Evolutionary conservation across 2,329 filamentous ascomycete species (phyloP).

Genomic region (Dothideomycetes sp.): DNA sequence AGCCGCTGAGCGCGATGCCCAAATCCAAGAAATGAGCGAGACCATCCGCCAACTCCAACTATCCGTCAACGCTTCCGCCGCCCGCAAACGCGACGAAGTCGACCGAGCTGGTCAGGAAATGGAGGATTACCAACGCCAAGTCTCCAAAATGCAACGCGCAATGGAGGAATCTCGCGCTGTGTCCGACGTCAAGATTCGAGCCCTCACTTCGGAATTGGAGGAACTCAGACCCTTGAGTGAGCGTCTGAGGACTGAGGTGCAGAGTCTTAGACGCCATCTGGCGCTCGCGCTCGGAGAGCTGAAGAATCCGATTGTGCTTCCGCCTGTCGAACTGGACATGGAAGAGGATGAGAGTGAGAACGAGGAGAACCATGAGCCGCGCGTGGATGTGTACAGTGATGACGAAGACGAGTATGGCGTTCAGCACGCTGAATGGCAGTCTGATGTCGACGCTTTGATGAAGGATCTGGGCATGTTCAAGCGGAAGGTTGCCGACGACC

Average conservation of each 20-base stretch:
- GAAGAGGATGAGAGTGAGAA: conserved; percentile 22
- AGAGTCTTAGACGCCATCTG: conserved; percentile 76
- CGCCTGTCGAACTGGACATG: conserved; percentile 27
- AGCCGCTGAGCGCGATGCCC: conserved; percentile 83
- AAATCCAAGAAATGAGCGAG: conserved; percentile 89
- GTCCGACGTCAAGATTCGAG: conserved; percentile 86
- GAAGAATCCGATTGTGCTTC: conserved; percentile 76
- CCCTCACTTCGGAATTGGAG: conserved; percentile 47
- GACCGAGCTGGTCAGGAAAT: conserved; percentile 70
- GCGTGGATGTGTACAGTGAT: conserved; percentile 39
- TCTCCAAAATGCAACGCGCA: conserved; percentile 79
- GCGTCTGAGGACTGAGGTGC: conserved; percentile 61
- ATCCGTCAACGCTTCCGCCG: conserved; percentile 46
- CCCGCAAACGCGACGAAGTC: conserved; percentile 60
- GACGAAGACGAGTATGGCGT: conserved; percentile 25
- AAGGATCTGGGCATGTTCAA: conserved; percentile 71
- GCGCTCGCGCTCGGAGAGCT: conserved; percentile 75
- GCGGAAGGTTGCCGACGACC: conserved; percentile 77
- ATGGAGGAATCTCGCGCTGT: conserved; percentile 93
- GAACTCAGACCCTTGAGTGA: conserved; percentile 38
- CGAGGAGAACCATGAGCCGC: conserved; percentile 49
- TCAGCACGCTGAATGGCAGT: conserved; percentile 45
- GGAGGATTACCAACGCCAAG: conserved; percentile 89
- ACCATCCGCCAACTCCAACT: conserved; percentile 82
- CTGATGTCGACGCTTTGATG: conserved; percentile 75